Conservation (phyloP, 1,284 basidiomycete species). For the Sporisorium iseilematis-ciliati region DNA sequence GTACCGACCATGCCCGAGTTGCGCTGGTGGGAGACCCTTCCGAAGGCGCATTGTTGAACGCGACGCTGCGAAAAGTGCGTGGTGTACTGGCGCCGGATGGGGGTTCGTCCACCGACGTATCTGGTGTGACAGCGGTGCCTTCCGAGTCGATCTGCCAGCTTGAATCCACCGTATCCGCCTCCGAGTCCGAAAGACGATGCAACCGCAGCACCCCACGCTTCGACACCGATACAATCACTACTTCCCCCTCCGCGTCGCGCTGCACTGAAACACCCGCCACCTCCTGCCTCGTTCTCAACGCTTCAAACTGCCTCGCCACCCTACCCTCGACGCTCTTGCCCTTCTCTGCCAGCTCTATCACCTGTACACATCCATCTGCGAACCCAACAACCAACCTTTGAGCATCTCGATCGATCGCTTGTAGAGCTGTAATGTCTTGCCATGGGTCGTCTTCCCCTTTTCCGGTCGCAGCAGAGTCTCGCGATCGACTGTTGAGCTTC, state of each 20-base stretch:
- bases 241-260: neutral
- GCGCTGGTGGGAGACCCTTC: neutral
- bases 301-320: neutral
- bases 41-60: constrained; percentile 40
- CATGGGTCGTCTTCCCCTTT: constrained; percentile 24
- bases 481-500: constrained; percentile 4
- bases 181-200: neutral
- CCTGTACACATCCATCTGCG: constrained; percentile 31
- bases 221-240: constrained; percentile 14
- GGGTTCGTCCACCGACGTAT: neutral
- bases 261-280: constrained; percentile 18
- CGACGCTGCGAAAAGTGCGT: constrained; percentile 26
- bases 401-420: constrained; percentile 8
- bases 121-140: neutral
- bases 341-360: neutral
- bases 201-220: constrained; percentile 15
- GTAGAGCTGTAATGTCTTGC: constrained; percentile 34
- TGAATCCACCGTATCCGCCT: neutral
- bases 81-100: constrained; percentile 22
- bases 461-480: neutral
- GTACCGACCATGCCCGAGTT: constrained; percentile 40
- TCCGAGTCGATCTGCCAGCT: constrained; percentile 13
- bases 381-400: constrained; percentile 25
- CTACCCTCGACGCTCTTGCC: neutral
- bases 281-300: constrained; percentile 9